phyloP scores from a whole-genome alignment of 2,329 filamentous ascomycete species.

The Botryotinia narcissicola region DNA sequence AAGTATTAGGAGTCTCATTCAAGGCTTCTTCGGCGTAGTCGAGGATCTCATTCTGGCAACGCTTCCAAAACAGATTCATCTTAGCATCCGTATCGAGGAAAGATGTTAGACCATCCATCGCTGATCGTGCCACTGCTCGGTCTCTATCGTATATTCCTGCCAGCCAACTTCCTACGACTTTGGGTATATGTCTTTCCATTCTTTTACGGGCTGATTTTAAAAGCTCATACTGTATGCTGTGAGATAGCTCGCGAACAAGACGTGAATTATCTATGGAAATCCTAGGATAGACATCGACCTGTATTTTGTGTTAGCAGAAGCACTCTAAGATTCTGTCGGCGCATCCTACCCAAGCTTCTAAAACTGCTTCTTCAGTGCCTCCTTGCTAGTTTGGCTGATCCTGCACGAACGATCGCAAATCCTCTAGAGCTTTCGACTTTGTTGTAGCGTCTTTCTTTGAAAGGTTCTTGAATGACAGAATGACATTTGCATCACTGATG shows the following conservation, averaged over 20 bases:
- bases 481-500: conserved; percentile 75
- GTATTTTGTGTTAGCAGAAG: conserved; percentile 21
- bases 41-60: conserved; percentile 77
- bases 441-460: conserved; percentile 92
- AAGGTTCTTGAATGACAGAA: conserved; percentile 90
- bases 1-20: conserved; percentile 73
- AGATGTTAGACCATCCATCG: conserved; percentile 69
- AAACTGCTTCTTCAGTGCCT: conserved; percentile 73
- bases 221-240: conserved; percentile 65
- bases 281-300: conserved; percentile 85
- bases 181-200: conserved; percentile 75
- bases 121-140: conserved; percentile 70
- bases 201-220: conserved; percentile 70
- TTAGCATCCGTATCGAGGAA: conserved; percentile 83
- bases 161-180: conserved; percentile 84
- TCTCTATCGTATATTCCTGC: conserved; percentile 87
- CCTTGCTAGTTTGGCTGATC: conserved; percentile 52
- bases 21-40: conserved; percentile 79
- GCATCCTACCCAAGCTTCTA: conserved; percentile 79
- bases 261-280: conserved; percentile 86
- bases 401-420: conserved; percentile 66
- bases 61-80: conserved; percentile 69
- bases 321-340: background rate
- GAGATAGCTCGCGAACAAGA: conserved; percentile 82
- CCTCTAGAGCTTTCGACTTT: conserved; percentile 85